Base-by-base conservation (phyloP, 768 basidiomycete species). In the Floccularia luteovirens region DNA sequence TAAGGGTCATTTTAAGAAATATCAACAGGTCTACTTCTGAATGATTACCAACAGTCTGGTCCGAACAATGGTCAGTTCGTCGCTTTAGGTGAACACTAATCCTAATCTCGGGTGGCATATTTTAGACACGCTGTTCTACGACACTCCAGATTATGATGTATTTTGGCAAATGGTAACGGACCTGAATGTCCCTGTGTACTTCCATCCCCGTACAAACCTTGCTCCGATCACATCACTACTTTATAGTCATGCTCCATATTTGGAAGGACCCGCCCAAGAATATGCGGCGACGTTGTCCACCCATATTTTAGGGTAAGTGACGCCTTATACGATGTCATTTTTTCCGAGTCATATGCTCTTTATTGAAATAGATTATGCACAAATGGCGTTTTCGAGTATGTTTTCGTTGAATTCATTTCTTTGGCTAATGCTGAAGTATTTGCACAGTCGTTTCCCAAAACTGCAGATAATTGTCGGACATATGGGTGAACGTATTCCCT, bases 41-140 rank as follows among this genome's bases (percentile, higher is more conserved):
- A 70, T 36, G 67, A 70, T 42, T 70, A 62, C 48, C 68, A 70
- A 34, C 62, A 69, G 43, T 62, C 65, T 2, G 66, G 66, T 6
- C 37, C 61, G 3, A 58, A 69, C 39, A 61, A 63, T 16, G 45
- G 66, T 66, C 17, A 45, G 54, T 47, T 25, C 13, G 11, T 27
- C 22, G 25, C 7, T 13, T 22, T 11, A 3, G 3, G 23, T 11
- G 14, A 10, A 21, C 7, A 2, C 5, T 14, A 2, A 39, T 48
- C 38, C 12, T 25, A 12, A n/a, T 7, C 8, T 34, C 27, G 20
- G 24, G 31, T 19, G 5, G 24, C 16, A 2, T 17, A 32, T 16
- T 32, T 12, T 24, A 65, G 66, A 49, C 14, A 65, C 64, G 1
- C 48, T 64, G 2, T 47, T 67, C 6, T 67, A 48, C 42, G 63